Conservation (phyloP, 176 grass and related monocot genomes). For the Echinochloa phyllopogon region DNA sequence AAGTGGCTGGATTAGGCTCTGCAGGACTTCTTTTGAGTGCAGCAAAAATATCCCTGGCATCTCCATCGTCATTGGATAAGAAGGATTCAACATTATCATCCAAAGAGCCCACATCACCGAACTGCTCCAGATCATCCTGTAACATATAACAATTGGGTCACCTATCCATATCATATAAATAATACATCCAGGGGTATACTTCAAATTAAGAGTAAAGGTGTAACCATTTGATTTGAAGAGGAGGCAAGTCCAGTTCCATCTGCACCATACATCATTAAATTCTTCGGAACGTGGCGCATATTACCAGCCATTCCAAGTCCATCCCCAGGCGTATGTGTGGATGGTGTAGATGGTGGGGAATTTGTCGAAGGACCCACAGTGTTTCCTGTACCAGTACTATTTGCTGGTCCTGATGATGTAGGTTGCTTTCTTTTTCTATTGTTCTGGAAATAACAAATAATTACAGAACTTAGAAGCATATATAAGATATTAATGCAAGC, state of each 20-base stretch:
- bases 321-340: constrained; percentile 83
- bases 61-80: constrained; percentile 90
- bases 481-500: constrained; percentile 21
- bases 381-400: constrained; percentile 96
- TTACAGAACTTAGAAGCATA: constrained; percentile 7
- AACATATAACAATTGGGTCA: constrained; percentile 32
- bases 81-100: constrained; percentile 99
- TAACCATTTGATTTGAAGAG: constrained; percentile 99
- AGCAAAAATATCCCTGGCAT: constrained; percentile 90
- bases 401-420: constrained; percentile 90
- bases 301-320: constrained; percentile 72
- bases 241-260: constrained; percentile 89
- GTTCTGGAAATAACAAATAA: constrained; percentile 55
- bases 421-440: constrained; percentile 97
- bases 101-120: constrained; percentile 88
- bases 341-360: constrained; percentile 94
- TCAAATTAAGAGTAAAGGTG: constrained; percentile 44
- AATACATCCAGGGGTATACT: constrained; percentile 13
- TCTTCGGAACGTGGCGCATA: constrained; percentile 71
- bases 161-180: constrained; percentile 22
- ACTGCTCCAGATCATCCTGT: constrained; percentile 96
- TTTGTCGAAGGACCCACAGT: constrained; percentile 80
- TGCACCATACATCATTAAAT: constrained; percentile 88
- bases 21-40: constrained; percentile 69
- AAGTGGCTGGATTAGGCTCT: constrained; percentile 67